A percentile compares a stretch with the other conserved stretches of the same genome.
Evolutionary conservation across 2,329 filamentous ascomycete genomes (phyloP).

Genomic region (Penicillium sumatraense): DNA sequence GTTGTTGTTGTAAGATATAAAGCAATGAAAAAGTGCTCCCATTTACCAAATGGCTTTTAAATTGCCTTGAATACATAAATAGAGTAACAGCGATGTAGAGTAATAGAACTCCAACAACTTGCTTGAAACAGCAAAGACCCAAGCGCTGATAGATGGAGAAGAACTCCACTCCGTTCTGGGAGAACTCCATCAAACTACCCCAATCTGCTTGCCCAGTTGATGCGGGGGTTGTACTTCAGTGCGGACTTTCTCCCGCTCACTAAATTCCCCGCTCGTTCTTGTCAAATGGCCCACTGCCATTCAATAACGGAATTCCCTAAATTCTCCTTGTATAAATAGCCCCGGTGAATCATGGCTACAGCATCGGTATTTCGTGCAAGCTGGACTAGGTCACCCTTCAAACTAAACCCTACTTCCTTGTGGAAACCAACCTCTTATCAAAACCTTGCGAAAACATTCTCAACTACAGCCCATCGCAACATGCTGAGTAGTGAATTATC

Average conservation of each 20-base stretch:
- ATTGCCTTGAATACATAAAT: too few relatives aligned
- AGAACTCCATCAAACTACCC: conserved; percentile 1
- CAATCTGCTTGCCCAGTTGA: neutral
- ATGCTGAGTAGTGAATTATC: conserved; percentile 52
- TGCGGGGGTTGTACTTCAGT: conserved; percentile 1
- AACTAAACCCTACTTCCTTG: neutral
- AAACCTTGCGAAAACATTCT: conserved; percentile 11
- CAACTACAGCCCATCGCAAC: conserved; percentile 19
- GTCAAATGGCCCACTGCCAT: conserved; percentile 9
- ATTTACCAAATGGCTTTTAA: neutral
- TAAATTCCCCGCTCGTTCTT: conserved; percentile 20
- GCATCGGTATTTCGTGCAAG: neutral
- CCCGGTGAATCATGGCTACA: conserved; percentile 1
- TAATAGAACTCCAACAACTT: too few relatives aligned
- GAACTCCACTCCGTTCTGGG: too few relatives aligned
- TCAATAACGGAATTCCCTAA: neutral
- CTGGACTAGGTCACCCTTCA: conserved; percentile 1
- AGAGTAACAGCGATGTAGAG: too few relatives aligned
- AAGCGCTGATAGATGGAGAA: neutral
- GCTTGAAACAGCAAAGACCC: neutral
- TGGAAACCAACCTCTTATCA: neutral
- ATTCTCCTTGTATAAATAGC: conserved; percentile 7
- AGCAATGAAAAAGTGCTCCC: neutral
- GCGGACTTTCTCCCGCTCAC: conserved; percentile 20
- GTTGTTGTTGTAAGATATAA: neutral